Conservation (phyloP, 2,329 filamentous ascomycete species). For the Fusarium mundagurra region DNA sequence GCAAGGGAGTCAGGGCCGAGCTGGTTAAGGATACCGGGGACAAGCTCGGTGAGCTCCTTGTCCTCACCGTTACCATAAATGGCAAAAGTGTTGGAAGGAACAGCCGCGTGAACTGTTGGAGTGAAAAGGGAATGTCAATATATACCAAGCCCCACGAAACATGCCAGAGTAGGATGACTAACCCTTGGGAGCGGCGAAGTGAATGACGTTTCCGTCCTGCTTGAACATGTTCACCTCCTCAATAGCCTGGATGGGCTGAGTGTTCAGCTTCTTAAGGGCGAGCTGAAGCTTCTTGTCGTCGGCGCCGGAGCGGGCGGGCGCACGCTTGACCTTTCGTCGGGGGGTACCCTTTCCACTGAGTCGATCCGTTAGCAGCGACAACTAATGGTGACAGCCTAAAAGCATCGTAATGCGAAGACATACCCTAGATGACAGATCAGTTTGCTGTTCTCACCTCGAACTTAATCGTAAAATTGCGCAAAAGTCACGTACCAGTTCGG, state of each 20-base stretch:
- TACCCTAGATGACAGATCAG: conserved; percentile 49
- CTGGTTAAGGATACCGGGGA: conserved; percentile 99
- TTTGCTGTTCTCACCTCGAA: not conserved
- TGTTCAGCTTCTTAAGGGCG: conserved; percentile 98
- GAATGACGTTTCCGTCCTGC: conserved; percentile 99
- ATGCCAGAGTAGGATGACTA: conserved; percentile 50
- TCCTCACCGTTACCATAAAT: conserved; percentile 99
- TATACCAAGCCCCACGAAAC: conserved; percentile 33
- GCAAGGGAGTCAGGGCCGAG: conserved; percentile 97
- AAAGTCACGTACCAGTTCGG: conserved; percentile 72
- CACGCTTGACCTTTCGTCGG: conserved; percentile 98
- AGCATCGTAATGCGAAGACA: conserved; percentile 38
- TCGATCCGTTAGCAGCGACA: conserved; percentile 44
- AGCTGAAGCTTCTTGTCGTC: conserved; percentile 99
- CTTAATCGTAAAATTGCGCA: not conserved
- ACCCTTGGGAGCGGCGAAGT: conserved; percentile 99
- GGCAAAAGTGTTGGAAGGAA: conserved; percentile 98
- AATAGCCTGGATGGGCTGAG: conserved; percentile 98
- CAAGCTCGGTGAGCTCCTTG: conserved; percentile 99
- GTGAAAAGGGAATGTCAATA: conserved; percentile 27
- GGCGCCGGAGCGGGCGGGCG: conserved; percentile 88
- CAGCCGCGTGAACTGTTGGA: conserved; percentile 86
- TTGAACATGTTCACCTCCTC: conserved; percentile 99
- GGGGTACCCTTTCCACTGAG: conserved; percentile 94
- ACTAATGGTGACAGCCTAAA: conserved; percentile 22